A percentile compares a stretch with the other conserved stretches of the same genome.
Conservation (phyloP, 805 yeast species). For the Metschnikowia cerradonensis region DNA sequence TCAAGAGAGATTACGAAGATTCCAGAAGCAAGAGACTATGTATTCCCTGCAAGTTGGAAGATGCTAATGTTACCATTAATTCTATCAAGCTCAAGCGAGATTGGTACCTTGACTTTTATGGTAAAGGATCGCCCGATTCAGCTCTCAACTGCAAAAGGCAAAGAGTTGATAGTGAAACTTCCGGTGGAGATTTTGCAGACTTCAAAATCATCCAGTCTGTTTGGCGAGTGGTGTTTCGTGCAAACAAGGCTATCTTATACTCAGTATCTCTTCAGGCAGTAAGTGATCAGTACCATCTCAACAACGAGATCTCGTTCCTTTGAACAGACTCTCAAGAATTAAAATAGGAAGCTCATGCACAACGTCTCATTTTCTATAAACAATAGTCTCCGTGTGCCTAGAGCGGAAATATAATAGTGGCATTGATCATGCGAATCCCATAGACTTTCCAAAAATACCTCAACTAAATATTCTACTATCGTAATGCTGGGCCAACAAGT, state of each 20-base stretch:
- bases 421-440: too few relatives aligned
- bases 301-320: constrained; percentile 17
- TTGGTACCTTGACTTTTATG: constrained; percentile 33
- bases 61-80: constrained; percentile 30
- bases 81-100: constrained; percentile 30
- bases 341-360: too few relatives aligned
- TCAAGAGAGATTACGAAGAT: constrained; percentile 18
- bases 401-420: too few relatives aligned
- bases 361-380: not conserved
- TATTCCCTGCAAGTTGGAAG: constrained; percentile 24
- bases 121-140: constrained; percentile 1
- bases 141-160: constrained; percentile 3
- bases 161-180: constrained; percentile 3
- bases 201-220: constrained; percentile 40
- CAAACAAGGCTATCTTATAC: constrained; percentile 23
- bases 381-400: not conserved
- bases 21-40: constrained; percentile 18
- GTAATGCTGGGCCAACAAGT: constrained; percentile 38
- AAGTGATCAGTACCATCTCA: constrained; percentile 22
- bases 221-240: constrained; percentile 36
- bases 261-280: constrained; percentile 29
- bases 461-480: not conserved
- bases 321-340: not conserved
- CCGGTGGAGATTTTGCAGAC: constrained; percentile 40
- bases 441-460: not conserved